Conservation (phyloP, 352 stramenopile species). For the Pythium periplocum region DNA sequence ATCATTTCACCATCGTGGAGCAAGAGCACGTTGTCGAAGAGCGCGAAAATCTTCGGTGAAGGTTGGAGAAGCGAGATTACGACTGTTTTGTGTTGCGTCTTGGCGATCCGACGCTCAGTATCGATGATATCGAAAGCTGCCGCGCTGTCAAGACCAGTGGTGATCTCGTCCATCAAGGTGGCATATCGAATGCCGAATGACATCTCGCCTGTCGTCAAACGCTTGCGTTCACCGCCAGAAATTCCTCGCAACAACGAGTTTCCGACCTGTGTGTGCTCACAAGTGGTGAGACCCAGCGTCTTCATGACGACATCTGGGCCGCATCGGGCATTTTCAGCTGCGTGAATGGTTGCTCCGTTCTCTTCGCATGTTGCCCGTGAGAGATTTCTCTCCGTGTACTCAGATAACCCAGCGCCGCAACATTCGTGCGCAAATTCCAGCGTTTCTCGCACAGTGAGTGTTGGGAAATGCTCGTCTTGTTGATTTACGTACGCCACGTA, state of each 20-base stretch:
- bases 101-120: constrained; percentile 30
- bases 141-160: constrained; percentile 47
- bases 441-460: constrained; percentile 43
- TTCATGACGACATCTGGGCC: constrained; percentile 54
- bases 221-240: constrained; percentile 64
- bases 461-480: constrained; percentile 41
- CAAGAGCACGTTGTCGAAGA: constrained; percentile 95
- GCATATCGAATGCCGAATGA: constrained; percentile 72
- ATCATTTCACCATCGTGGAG: constrained; percentile 88
- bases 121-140: constrained; percentile 55
- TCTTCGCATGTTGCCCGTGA: constrained; percentile 33
- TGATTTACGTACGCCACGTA: constrained; percentile 49
- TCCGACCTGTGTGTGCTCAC: constrained; percentile 58
- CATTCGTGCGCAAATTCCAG: constrained; percentile 51
- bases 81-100: constrained; percentile 41
- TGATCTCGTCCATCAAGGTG: constrained; percentile 81
- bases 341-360: constrained; percentile 32
- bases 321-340: constrained; percentile 27
- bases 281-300: constrained; percentile 43
- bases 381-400: constrained; percentile 25
- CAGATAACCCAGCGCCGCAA: constrained; percentile 33
- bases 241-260: constrained; percentile 50
- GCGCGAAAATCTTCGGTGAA: constrained; percentile 86
- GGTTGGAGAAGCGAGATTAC: constrained; percentile 87
- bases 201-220: constrained; percentile 62